Conservation (phyloP, 1,284 basidiomycete species). For the Takashimella tepidaria region DNA sequence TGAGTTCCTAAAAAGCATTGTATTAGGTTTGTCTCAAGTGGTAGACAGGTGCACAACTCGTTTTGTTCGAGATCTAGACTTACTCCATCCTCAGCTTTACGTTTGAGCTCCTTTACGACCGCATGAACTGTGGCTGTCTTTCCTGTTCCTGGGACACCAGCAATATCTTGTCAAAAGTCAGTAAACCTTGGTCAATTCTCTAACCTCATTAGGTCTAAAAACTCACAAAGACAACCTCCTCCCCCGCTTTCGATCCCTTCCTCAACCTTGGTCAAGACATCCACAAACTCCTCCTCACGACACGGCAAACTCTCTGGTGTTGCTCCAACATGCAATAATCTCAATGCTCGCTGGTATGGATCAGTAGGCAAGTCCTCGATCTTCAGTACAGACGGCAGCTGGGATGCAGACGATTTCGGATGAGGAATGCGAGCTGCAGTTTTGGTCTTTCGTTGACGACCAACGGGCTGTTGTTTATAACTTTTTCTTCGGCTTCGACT, state of each 20-base stretch:
- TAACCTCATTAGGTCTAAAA: constrained; percentile 1
- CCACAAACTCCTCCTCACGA: constrained; percentile 77
- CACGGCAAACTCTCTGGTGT: constrained; percentile 88
- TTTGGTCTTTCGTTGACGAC: background rate
- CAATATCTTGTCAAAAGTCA: constrained; percentile 64
- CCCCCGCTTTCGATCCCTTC: constrained; percentile 86
- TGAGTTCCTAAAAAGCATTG: constrained; percentile 82
- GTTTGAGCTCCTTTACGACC: constrained; percentile 78
- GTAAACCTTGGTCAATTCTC: background rate
- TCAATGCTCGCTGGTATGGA: constrained; percentile 77
- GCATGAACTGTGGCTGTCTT: constrained; percentile 98
- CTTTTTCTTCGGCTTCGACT: background rate
- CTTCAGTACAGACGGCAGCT: constrained; percentile 24
- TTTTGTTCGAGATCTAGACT: constrained; percentile 23
- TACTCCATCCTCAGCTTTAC: constrained; percentile 74
- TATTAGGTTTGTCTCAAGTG: no score
- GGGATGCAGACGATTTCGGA: constrained; percentile 30
- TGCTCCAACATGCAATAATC: constrained; percentile 86
- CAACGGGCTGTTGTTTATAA: background rate
- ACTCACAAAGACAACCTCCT: constrained; percentile 90
- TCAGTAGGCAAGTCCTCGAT: constrained; percentile 57
- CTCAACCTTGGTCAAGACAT: constrained; percentile 71
- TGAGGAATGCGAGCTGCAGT: constrained; percentile 23
- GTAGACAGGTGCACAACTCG: background rate
- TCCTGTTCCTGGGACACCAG: constrained; percentile 95